Evolutionary conservation across 1,284 basidiomycete species (phyloP), one percentile per base, ranked within the genome.

Genomic region (Ganoderma lucidum): DNA sequence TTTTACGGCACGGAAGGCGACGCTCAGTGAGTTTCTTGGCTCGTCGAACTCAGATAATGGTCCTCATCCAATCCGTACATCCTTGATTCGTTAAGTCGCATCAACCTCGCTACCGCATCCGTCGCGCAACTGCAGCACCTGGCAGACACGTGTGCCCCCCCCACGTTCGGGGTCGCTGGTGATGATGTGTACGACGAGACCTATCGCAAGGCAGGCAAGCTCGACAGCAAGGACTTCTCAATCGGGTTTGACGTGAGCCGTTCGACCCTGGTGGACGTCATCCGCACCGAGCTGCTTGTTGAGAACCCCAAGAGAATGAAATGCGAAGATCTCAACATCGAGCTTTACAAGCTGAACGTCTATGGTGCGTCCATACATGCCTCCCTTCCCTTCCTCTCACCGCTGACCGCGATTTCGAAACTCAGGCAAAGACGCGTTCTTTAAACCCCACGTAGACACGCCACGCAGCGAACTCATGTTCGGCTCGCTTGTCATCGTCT

Each of bases 401-500:
- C n/a, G 14, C 14, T 30, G 53, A 30, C 6, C 30, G 15, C 14
- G 28, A 14, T 17, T 3, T 19, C 53, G 53, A 12, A 30, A 35
- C 3, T 5, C 44, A 75, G 74, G 68, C 2, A 48, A 70, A 6
- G 73, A 73, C 1, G 73, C 74, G 2, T 78, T 77, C 68, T 78
- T 77, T 71, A 77, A 78, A 63, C n/a, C 76, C 5, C 77, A 78
- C 58, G 63, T 71, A 3, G 78, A 78, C 44, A 77, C 76, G 0
- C 76, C 77, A 6, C 73, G 74, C 9, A 66, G 66, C 62, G 65
- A 75, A 41, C 62, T 56, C 12, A 75, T 76, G 76, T 77, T 86
- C 62, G 84, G 81, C 19, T 86, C 85, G 1, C 81, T 86, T 12
- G 81, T 86, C 23, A 66, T 85, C 55, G 71, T 84, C 14, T 80